Conservation (phyloP, 2,329 filamentous ascomycete genomes). For the Xylaria sp. region DNA sequence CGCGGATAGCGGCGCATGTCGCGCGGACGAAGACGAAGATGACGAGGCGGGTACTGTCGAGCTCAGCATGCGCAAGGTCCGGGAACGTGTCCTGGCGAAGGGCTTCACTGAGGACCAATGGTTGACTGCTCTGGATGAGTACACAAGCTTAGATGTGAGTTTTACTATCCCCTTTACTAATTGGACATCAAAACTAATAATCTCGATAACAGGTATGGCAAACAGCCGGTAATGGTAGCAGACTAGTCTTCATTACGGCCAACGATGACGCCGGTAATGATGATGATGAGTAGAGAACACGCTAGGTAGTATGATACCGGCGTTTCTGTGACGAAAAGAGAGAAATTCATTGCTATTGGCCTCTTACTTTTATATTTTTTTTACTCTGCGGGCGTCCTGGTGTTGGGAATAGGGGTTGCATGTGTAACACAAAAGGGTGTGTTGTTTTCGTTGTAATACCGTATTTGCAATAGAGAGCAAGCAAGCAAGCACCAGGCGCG, state of each 20-base stretch:
- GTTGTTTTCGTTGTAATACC: neutral
- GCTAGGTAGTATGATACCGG: neutral
- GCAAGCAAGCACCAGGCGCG: neutral
- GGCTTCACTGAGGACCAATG: slow-evolving; percentile 96
- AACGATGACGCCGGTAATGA: slow-evolving; percentile 24
- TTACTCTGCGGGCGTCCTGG: neutral
- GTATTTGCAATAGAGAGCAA: neutral
- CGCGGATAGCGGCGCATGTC: slow-evolving; percentile 79
- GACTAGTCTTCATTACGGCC: slow-evolving; percentile 63
- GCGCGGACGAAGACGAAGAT: slow-evolving; percentile 57
- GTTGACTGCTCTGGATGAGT: slow-evolving; percentile 79
- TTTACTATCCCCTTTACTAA: slow-evolving; percentile 4
- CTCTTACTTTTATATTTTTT: neutral
- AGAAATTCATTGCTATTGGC: neutral
- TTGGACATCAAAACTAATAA: slow-evolving; percentile 26
- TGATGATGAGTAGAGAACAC: slow-evolving; percentile 19
- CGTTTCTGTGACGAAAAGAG: neutral
- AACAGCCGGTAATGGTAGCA: slow-evolving; percentile 64
- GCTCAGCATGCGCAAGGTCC: slow-evolving; percentile 79
- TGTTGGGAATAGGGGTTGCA: neutral
- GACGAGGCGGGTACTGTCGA: slow-evolving; percentile 54
- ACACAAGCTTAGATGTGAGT: slow-evolving; percentile 83
- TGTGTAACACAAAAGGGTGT: neutral
- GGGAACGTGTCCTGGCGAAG: slow-evolving; percentile 89
- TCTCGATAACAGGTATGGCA: slow-evolving; percentile 61